Conservation (phyloP, 306 rosid genomes). For the Dalbergia cultrata region DNA sequence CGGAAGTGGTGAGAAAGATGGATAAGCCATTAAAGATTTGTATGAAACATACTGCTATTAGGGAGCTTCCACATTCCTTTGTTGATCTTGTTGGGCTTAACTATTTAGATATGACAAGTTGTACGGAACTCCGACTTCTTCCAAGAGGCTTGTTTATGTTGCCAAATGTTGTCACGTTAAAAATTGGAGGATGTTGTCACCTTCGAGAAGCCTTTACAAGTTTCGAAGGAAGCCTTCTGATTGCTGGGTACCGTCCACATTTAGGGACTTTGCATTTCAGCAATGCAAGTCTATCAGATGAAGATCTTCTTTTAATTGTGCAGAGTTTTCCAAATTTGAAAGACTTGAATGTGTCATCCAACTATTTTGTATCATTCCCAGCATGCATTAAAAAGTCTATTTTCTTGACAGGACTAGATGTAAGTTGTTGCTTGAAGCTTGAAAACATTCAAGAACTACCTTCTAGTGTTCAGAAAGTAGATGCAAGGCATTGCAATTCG, state of each 20-base stretch:
- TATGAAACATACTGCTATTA: background rate
- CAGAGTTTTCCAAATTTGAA: slow-evolving; percentile 14
- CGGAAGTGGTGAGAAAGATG: slow-evolving; percentile 8
- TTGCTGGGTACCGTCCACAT: background rate
- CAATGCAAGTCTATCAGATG: too few species aligned
- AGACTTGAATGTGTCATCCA: background rate
- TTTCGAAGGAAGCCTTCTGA: background rate
- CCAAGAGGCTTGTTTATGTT: slow-evolving; percentile 18
- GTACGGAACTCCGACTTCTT: background rate
- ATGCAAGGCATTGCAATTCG: background rate
- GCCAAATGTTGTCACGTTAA: slow-evolving; percentile 12
- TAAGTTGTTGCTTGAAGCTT: background rate
- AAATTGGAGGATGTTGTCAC: slow-evolving; percentile 12
- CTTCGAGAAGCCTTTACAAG: background rate
- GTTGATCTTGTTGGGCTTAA: background rate
- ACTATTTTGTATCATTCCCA: slow-evolving; percentile 5
- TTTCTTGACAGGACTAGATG: background rate
- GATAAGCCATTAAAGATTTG: background rate
- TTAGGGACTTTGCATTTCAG: background rate
- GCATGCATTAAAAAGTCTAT: background rate
- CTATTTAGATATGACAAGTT: background rate
- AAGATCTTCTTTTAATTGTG: background rate
- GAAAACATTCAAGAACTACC: background rate
- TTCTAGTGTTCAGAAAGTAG: background rate
- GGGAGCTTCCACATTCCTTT: slow-evolving; percentile 22